These are phyloP conservation scores for Vinca minor DNA, from an alignment of 257 asterid species.

Conservation along the genomic window DNA sequence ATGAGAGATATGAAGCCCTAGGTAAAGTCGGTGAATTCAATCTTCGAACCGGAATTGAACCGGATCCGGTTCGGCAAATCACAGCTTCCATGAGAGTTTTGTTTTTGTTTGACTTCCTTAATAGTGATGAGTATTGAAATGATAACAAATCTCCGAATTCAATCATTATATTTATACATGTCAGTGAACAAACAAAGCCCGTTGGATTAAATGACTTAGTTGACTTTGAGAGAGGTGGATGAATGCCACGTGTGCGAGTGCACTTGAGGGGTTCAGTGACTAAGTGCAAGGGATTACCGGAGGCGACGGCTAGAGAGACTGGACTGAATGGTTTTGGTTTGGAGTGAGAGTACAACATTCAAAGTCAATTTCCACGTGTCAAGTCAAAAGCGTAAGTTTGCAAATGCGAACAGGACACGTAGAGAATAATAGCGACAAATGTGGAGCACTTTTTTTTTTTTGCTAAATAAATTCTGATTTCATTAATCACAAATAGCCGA, in stretches of 20 bases:
- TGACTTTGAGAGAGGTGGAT: conserved; percentile 7
- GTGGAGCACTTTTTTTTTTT: too few species aligned
- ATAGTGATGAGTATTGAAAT: background rate
- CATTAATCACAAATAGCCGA: too few species aligned
- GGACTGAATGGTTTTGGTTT: too few species aligned
- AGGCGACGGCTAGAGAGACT: conserved; percentile 21
- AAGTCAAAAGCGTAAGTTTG: conserved; percentile 18
- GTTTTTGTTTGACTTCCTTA: conserved; percentile 10
- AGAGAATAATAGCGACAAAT: background rate
- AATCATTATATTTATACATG: background rate
- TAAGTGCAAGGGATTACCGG: conserved; percentile 15
- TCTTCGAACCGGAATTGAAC: conserved; percentile 24
- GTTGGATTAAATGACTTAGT: conserved; percentile 17
- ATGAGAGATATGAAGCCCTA: conserved; percentile 8
- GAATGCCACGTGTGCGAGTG: conserved; percentile 27
- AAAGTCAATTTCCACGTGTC: conserved; percentile 24
- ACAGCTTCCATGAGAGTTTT: conserved; percentile 32
- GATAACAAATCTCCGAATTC: too few species aligned
- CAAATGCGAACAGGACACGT: conserved; percentile 4
- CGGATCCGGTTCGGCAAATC: conserved; percentile 46
- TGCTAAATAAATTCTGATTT: too few species aligned
- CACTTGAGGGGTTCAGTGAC: conserved; percentile 31
- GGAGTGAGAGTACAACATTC: conserved; percentile 5
- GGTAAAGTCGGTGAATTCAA: conserved; percentile 18
- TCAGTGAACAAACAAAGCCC: conserved; percentile 6